Evolutionary conservation across 1,139 yeast species (phyloP), one percentile per base, ranked within the genome.

Genomic region (Pneumocystis murina): DNA sequence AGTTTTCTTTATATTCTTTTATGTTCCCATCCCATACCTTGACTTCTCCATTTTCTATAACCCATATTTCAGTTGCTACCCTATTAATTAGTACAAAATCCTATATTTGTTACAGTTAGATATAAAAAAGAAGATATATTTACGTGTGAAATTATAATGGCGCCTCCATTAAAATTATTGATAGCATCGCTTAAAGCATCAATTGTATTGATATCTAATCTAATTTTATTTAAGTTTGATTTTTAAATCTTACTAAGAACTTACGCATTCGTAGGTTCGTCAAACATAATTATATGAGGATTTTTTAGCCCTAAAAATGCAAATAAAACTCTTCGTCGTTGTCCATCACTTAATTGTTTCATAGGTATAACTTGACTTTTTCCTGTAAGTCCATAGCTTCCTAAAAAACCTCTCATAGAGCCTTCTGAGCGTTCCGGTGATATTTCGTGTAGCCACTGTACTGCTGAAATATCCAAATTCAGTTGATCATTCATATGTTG

Each of bases 261-360:
- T 48, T 48, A 48, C 82, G 98, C 98, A 82, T 92, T 92, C 71
- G 99, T 92, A 83, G 99, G 99, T 85, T 92, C 99, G 80, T 92
- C 99, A 78, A 92, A 81, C 74, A 94, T 80, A 72, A 92, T 82
- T 78, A 92, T 89, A 78, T 92, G 92, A 72, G 99, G 98, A 69
- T 87, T 81, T 78, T 92, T 96, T 71, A 92, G 82, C 61, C 98
- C 98, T 73, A 92, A 82, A 71, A 92, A 80, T 28, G 98, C 98
- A 74, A 92, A 94, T 67, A 92, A 97, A 70, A 94, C 98, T 78
- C 98, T 86, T 68, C 97, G 90, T 81, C 97, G 87, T 82, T 92
- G 98, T 76, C 99, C 99, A 80, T 92, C 98, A 20, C 97, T 90
- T 70, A 94, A 79, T 35, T 98, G 92, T 69, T 96, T 97, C 98